phyloP scores from a whole-genome alignment of 805 yeast genomes.

The Candida palmyrensis region DNA sequence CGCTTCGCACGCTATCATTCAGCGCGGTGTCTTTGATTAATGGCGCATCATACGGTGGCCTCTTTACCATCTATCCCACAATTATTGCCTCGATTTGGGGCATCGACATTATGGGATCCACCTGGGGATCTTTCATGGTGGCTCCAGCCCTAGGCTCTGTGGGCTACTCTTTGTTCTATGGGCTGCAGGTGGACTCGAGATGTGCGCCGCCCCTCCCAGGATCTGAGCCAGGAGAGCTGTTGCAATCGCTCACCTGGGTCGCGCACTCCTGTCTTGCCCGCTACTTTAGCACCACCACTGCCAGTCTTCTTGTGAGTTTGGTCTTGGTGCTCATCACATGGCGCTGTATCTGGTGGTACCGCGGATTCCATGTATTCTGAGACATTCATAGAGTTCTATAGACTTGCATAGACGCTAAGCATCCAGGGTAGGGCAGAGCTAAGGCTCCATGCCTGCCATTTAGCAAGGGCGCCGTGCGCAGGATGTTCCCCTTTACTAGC shows the following conservation, averaged over 20 bases:
- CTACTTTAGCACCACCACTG: conserved; percentile 24
- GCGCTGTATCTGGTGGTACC: conserved; percentile 24
- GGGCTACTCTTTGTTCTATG: conserved; percentile 65
- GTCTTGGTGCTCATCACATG: conserved; percentile 20
- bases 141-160: conserved; percentile 85
- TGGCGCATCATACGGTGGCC: conserved; percentile 76
- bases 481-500: too few relatives aligned
- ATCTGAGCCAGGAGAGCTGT: too few relatives aligned
- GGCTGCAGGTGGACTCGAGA: conserved; percentile 49
- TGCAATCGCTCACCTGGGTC: too few relatives aligned
- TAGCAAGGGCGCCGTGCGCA: too few relatives aligned
- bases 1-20: too few relatives aligned
- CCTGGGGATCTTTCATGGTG: conserved; percentile 86
- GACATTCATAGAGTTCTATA: too few relatives aligned
- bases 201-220: conserved; percentile 22
- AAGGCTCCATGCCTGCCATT: too few relatives aligned
- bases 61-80: conserved; percentile 84
- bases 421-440: background rate
- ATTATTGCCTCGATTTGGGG: conserved; percentile 85
- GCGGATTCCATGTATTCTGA: conserved; percentile 27
- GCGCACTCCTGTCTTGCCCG: conserved; percentile 19
- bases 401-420: background rate
- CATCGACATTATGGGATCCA: conserved; percentile 78
- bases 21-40: conserved; percentile 40
- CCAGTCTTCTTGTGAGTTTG: conserved; percentile 20